phyloP scores from a whole-genome alignment of 78 protist genomes.

The Emiliania huxleyi region DNA sequence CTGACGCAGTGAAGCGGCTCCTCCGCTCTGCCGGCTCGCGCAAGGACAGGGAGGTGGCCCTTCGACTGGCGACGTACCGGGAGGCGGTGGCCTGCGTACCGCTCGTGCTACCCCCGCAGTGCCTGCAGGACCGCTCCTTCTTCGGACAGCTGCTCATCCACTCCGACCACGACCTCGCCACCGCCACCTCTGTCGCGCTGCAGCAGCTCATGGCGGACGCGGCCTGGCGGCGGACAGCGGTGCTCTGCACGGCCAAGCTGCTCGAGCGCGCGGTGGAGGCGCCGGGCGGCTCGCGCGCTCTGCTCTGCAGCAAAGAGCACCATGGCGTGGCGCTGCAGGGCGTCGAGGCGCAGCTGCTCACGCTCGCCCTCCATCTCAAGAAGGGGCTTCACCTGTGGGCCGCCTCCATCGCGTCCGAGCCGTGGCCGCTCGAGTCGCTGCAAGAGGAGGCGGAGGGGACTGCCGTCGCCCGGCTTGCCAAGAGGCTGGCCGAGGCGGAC shows the following conservation, averaged over 20 bases:
- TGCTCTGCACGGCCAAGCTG: not conserved
- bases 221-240: not conserved
- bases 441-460: not conserved
- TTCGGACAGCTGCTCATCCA: not conserved
- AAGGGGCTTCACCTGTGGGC: not conserved
- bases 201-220: not conserved
- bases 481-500: not conserved
- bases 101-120: not conserved
- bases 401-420: not conserved
- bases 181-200: not conserved
- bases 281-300: not conserved
- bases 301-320: not conserved
- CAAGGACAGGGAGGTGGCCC: not conserved
- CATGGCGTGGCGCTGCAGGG: not conserved
- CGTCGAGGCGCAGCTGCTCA: not conserved
- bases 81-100: not conserved
- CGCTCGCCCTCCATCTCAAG: not conserved
- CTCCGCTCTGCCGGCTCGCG: not conserved
- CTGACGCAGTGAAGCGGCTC: not conserved
- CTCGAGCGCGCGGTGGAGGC: not conserved
- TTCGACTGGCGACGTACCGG: not conserved
- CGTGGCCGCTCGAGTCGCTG: not conserved
- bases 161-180: not conserved
- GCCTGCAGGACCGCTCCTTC: not conserved
- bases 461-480: not conserved